A percentile compares a stretch with the other conserved stretches of the same genome.
These are phyloP conservation scores for Nothophytophthora sp. DNA, from an alignment of 352 stramenopile genomes.

Conservation along the genomic window DNA sequence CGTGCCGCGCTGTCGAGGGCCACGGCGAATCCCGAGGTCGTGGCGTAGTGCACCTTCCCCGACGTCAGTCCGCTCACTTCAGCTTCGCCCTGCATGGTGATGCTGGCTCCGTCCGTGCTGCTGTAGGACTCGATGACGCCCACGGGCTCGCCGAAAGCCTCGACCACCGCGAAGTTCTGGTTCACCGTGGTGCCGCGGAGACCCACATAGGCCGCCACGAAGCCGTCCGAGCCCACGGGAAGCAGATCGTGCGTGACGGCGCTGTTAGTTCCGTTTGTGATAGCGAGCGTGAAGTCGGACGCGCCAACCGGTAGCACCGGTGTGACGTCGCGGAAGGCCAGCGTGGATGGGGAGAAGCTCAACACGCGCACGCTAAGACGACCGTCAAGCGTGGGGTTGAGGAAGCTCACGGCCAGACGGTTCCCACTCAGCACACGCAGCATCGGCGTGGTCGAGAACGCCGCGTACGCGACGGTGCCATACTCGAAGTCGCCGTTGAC, in stretches of 20 bases:
- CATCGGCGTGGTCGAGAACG: constrained; percentile 40
- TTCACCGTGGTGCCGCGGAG: constrained; percentile 28
- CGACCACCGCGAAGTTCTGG: constrained; percentile 47
- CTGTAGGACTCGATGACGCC: constrained; percentile 47
- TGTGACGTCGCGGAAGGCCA: constrained; percentile 50
- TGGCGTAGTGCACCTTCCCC: constrained; percentile 59
- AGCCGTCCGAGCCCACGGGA: constrained; percentile 41
- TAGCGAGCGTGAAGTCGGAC: constrained; percentile 33
- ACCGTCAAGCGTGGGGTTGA: constrained; percentile 52
- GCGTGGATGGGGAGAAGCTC: constrained; percentile 38
- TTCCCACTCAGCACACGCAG: constrained; percentile 43
- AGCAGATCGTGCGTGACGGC: constrained; percentile 47
- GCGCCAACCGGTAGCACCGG: constrained; percentile 43
- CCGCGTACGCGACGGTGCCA: constrained; percentile 17
- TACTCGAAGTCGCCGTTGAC: constrained; percentile 49
- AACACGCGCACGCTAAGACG: constrained; percentile 50
- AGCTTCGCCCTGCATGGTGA: constrained; percentile 24
- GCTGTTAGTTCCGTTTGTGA: constrained; percentile 2
- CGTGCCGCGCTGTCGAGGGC: constrained; percentile 5
- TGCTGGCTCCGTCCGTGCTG: constrained; percentile 14
- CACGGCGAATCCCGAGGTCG: constrained; percentile 45
- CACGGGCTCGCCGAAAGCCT: constrained; percentile 44
- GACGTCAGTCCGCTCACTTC: constrained; percentile 20
- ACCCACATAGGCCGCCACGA: constrained; percentile 49
- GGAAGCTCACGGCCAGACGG: constrained; percentile 63